Evolutionary conservation across 2,329 filamentous ascomycete species (phyloP).

Genomic region (Aspergillus phoenicis): DNA sequence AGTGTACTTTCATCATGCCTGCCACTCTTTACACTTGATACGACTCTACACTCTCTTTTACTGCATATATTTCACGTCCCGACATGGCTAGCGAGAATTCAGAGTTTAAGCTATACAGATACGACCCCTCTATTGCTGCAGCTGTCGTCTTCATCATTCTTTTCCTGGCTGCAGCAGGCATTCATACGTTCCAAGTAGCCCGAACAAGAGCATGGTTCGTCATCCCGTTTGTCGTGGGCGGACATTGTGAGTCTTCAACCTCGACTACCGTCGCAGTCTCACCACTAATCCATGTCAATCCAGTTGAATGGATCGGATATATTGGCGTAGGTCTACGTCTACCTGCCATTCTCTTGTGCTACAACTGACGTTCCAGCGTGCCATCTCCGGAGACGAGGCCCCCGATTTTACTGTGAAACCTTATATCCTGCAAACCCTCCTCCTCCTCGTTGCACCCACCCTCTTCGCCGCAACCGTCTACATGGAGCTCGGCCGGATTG

Average conservation of each 20-base stretch:
- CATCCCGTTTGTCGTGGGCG: slow-evolving; percentile 2
- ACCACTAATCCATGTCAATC: too few species aligned
- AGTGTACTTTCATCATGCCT: too few species aligned
- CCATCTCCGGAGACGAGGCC: not conserved
- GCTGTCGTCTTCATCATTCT: slow-evolving; percentile 5
- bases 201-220: not conserved
- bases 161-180: not conserved
- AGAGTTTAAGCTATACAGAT: not conserved
- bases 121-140: slow-evolving; percentile 4
- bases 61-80: too few species aligned
- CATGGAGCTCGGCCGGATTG: slow-evolving; percentile 11
- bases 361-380: not conserved
- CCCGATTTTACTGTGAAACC: not conserved
- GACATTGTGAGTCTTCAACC: not conserved
- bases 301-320: too few species aligned
- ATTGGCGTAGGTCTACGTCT: too few species aligned
- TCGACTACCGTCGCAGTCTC: too few species aligned
- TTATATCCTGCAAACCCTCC: slow-evolving; percentile 2
- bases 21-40: too few species aligned
- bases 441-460: slow-evolving; percentile 8
- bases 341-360: not conserved
- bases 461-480: slow-evolving; percentile 13
- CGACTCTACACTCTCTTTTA: too few species aligned
- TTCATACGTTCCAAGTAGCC: not conserved
- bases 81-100: too few species aligned